phyloP scores from a whole-genome alignment of 108 stramenopile genomes.

The Conticribra weissflogii region DNA sequence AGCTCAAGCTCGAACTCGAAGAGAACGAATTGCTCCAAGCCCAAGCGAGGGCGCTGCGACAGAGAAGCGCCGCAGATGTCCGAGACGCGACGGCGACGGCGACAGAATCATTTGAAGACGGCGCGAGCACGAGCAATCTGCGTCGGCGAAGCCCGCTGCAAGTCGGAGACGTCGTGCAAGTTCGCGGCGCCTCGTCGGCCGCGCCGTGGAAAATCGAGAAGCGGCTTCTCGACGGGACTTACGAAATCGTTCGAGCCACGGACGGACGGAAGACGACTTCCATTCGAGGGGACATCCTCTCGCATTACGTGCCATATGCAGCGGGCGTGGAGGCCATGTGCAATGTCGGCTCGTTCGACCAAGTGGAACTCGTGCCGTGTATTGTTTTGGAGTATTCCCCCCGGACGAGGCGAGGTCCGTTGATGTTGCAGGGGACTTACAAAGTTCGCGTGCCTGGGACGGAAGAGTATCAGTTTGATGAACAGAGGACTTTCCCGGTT shows the following conservation, averaged over 20 bases:
- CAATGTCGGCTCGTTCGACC: neutral
- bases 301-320: neutral
- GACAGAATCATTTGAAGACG: neutral
- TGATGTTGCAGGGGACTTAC: neutral
- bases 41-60: neutral
- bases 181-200: neutral
- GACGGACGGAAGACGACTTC: neutral
- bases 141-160: neutral
- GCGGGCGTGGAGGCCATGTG: neutral
- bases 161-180: neutral
- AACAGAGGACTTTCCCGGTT: neutral
- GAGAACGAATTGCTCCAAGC: neutral
- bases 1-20: neutral
- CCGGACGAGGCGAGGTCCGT: neutral
- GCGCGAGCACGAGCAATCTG: neutral
- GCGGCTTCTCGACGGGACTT: neutral
- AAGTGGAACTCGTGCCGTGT: neutral
- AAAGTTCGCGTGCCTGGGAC: neutral
- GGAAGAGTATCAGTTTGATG: neutral
- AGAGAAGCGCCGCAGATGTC: too few relatives aligned
- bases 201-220: neutral
- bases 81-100: too few relatives aligned
- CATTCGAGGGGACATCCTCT: neutral
- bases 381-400: neutral
- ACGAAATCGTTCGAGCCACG: neutral